phyloP scores from a whole-genome alignment of 352 stramenopile species.

The Hyaloperonospora arabidopsidis region DNA sequence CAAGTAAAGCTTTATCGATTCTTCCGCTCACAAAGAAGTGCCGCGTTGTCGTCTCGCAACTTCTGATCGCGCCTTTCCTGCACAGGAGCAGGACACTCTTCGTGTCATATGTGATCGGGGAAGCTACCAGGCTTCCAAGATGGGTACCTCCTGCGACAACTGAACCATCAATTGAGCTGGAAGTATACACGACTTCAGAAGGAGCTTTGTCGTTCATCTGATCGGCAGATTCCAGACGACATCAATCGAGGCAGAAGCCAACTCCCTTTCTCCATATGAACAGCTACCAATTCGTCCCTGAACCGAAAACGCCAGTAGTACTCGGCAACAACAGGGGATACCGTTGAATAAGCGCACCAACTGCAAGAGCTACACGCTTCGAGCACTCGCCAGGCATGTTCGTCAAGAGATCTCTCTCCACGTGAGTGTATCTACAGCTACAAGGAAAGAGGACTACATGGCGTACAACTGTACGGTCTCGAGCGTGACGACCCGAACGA shows the following conservation, averaged over 20 bases:
- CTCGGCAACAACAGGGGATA: slow-evolving; percentile 12
- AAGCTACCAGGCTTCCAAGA: no score
- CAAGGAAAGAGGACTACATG: slow-evolving; percentile 31
- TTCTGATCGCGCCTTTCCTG: no score
- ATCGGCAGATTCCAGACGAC: slow-evolving; percentile 11
- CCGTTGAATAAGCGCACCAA: slow-evolving; percentile 18
- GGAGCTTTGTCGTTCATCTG: slow-evolving; percentile 11
- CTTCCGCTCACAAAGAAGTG: no score
- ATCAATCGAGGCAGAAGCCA: background rate
- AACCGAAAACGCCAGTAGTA: slow-evolving; percentile 15
- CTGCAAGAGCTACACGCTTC: slow-evolving; percentile 43
- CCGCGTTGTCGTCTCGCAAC: no score
- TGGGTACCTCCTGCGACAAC: no score
- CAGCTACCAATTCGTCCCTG: slow-evolving; percentile 23
- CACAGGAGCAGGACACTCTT: no score
- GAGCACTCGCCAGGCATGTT: slow-evolving; percentile 33
- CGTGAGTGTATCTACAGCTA: slow-evolving; percentile 33
- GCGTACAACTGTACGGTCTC: slow-evolving; percentile 47
- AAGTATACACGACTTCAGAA: no score
- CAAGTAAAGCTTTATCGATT: no score
- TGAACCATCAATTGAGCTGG: no score
- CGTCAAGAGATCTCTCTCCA: slow-evolving; percentile 42
- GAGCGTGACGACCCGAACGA: slow-evolving; percentile 38
- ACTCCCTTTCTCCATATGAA: slow-evolving; percentile 20
- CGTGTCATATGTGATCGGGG: no score